Evolutionary conservation across 257 asterid genomes (phyloP), one percentile per base, ranked within the genome.

Genomic region (Linderniella brevidens): DNA sequence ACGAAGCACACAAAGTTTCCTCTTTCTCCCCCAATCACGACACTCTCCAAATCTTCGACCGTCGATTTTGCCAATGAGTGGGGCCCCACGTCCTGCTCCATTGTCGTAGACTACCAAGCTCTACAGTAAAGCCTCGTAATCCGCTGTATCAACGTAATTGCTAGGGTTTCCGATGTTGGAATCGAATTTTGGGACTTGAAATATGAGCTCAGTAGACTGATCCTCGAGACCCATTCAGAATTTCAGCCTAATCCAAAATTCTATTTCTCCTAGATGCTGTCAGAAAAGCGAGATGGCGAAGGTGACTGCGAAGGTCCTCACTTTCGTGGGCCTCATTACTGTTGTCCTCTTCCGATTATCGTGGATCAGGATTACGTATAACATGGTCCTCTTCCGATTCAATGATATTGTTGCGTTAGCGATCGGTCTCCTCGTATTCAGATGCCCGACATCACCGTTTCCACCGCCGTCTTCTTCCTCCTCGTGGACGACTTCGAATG

Each of bases 101-200:
- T 67, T 60, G 25, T 86, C 97, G 48, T 68, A 75, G 48, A 82
- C 97, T 1, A 92, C 94, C 37, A 86, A 57, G 44, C 73, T 79
- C 45, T 71, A 92, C 66, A 86, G 74, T 71, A 82, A 59, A 0
- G 80, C 85, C 48, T 82, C 97, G 41, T 75, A 87, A 17, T 80
- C 97, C 0, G 88, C 93, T 0, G 97, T 92, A 37, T 87, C 92
- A 42, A 87, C 81, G 19, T 82, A 87, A 71, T 87, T 93, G 41
- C 93, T 92, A 0, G 93, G 97, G 40, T 82, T 77, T 9, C 97
- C 97, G 0, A 82, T 55, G 43, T 82, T 82, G n/a, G 78, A 62
- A 47, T 73, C 85, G 7, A 73, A 70, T 69, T 82, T n/a, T n/a
- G n/a, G n/a, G n/a, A n/a, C n/a, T n/a, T n/a, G n/a, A n/a, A n/a